A percentile compares a stretch with the other conserved stretches of the same genome.
Conservation (phyloP, 495 filamentous ascomycete species). For the Aspergillus homomorphus region DNA sequence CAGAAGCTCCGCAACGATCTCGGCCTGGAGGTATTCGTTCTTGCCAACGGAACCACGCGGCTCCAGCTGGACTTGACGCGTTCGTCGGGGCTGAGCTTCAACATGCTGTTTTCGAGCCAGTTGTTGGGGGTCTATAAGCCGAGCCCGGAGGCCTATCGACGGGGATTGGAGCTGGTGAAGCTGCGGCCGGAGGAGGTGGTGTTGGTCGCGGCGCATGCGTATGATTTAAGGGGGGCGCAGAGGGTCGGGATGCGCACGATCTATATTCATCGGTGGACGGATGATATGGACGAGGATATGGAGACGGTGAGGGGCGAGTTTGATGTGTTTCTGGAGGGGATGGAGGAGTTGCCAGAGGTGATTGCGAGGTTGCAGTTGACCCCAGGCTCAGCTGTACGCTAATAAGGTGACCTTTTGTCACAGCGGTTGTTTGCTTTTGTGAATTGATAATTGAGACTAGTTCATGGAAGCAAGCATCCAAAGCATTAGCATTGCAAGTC, state of each 20-base stretch:
- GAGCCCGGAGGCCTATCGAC: constrained; percentile 41
- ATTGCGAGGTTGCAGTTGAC: background rate
- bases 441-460: no score
- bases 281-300: constrained; percentile 53
- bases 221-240: constrained; percentile 48
- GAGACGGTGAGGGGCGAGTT: constrained; percentile 38
- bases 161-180: constrained; percentile 42
- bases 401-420: no score
- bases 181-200: constrained; percentile 46
- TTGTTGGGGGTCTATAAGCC: constrained; percentile 50
- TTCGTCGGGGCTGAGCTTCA: constrained; percentile 47
- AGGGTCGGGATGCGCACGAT: constrained; percentile 45
- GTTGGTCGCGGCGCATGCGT: constrained; percentile 54
- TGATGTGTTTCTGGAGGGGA: constrained; percentile 47
- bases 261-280: constrained; percentile 54
- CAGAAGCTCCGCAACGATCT: constrained; percentile 17
- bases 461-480: no score
- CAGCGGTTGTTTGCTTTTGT: no score
- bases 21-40: constrained; percentile 37
- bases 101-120: constrained; percentile 52
- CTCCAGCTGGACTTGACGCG: constrained; percentile 51
- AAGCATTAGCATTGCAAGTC: no score
- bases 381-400: no score
- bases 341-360: constrained; percentile 16
- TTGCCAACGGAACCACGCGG: constrained; percentile 55